phyloP scores from a whole-genome alignment of 2,329 filamentous ascomycete genomes.

The Neonectria sp. region DNA sequence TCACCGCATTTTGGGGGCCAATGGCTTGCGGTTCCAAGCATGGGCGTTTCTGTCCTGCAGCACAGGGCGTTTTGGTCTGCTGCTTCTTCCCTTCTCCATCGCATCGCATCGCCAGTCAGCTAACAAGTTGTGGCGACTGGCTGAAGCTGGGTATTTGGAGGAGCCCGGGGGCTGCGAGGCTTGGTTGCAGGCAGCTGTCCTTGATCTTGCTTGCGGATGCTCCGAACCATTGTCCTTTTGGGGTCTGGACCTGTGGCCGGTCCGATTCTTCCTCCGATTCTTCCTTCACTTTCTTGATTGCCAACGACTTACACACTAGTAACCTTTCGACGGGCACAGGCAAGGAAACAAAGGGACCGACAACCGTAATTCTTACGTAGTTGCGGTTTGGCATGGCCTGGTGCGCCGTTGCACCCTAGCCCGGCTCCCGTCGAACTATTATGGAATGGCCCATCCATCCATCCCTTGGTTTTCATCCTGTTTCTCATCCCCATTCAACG shows the following conservation, averaged over 20 bases:
- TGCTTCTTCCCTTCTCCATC: constrained; percentile 22
- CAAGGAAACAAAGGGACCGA: constrained; percentile 20
- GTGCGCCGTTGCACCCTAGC: constrained; percentile 28
- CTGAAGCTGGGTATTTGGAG: background rate
- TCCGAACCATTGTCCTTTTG: background rate
- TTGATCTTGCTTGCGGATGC: background rate
- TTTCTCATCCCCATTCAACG: background rate
- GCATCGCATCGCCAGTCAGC: background rate
- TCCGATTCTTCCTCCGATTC: constrained; percentile 21
- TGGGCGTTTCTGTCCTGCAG: constrained; percentile 34
- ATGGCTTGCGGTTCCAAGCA: constrained; percentile 33
- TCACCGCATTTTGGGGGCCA: constrained; percentile 49
- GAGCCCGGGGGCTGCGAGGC: background rate
- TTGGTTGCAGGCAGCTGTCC: background rate
- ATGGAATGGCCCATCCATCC: constrained; percentile 35
- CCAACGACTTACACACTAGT: constrained; percentile 18
- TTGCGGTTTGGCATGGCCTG: constrained; percentile 25
- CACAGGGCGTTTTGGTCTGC: constrained; percentile 30
- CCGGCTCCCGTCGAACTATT: constrained; percentile 31
- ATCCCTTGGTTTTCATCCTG: background rate
- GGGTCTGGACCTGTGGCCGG: constrained; percentile 29
- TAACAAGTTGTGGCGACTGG: constrained; percentile 16
- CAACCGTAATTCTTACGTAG: constrained; percentile 24
- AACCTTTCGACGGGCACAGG: constrained; percentile 7
- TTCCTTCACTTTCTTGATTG: constrained; percentile 3